A percentile compares a stretch with the other conserved stretches of the same genome.
Evolutionary conservation across 1,139 yeast species (phyloP).

Genomic region (Pichia sp.): DNA sequence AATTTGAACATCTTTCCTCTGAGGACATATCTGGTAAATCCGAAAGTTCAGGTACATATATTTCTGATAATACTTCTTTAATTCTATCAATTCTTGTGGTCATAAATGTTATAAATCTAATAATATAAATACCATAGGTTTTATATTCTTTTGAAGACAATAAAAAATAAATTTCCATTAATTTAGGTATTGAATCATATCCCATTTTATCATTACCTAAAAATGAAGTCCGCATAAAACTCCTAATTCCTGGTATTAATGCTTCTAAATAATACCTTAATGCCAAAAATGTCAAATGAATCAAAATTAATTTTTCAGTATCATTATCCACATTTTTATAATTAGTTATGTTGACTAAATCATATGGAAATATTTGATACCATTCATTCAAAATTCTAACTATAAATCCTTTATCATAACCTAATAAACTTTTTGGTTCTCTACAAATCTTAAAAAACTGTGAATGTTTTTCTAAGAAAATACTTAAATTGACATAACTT

Average conservation of each 20-base stretch:
- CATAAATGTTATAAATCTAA: conserved; percentile 12
- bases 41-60: conserved; percentile 8
- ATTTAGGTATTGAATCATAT: not conserved
- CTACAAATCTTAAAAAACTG: conserved; percentile 1
- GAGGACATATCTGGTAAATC: not conserved
- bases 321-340: not conserved
- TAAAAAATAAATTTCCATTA: conserved; percentile 3
- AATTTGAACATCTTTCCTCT: conserved; percentile 6
- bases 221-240: conserved; percentile 10
- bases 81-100: conserved; percentile 3
- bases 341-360: conserved; percentile 6
- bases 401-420: conserved; percentile 11
- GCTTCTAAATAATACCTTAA: conserved; percentile 8
- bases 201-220: conserved; percentile 13
- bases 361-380: conserved; percentile 14
- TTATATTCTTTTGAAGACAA: conserved; percentile 2
- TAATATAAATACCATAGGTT: conserved; percentile 10
- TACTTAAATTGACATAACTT: conserved; percentile 8
- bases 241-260: conserved; percentile 10
- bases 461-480: conserved; percentile 11
- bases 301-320: conserved; percentile 3
- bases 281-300: conserved; percentile 10
- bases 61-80: not conserved
- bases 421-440: conserved; percentile 7
- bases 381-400: conserved; percentile 15